Percentiles rank a stretch among this genome's conserved stretches.
Evolutionary conservation across 139 green algal genomes (phyloP).

Genomic region (Chlorokybus atmophyticus): DNA sequence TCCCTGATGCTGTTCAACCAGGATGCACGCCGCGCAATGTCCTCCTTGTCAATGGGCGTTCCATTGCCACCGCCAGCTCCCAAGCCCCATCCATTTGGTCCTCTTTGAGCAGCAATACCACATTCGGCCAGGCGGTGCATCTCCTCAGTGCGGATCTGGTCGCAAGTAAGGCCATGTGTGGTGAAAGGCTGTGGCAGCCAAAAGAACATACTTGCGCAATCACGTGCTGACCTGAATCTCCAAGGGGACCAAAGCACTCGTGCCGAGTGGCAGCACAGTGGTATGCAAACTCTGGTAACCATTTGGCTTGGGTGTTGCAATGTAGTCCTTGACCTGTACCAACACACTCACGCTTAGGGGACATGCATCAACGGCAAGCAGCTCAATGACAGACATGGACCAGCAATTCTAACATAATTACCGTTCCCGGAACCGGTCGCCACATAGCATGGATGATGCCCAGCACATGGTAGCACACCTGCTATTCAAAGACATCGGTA

Average conservation of each 20-base stretch:
- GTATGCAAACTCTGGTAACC: constrained; percentile 71
- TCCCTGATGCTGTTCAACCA: constrained; percentile 61
- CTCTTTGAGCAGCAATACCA: constrained; percentile 42
- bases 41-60: background rate
- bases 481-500: constrained; percentile 2
- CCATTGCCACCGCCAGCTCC: background rate
- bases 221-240: constrained; percentile 20
- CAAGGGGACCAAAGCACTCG: constrained; percentile 18
- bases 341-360: too few species aligned
- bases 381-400: too few species aligned
- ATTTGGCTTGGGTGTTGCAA: constrained; percentile 72
- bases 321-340: constrained; percentile 72
- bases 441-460: constrained; percentile 59
- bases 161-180: background rate
- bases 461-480: constrained; percentile 53
- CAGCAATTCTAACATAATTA: too few species aligned
- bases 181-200: background rate
- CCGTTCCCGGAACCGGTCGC: constrained; percentile 47
- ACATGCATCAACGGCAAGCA: too few species aligned
- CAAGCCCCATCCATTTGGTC: background rate
- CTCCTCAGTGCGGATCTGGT: constrained; percentile 48
- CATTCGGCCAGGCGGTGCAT: constrained; percentile 61
- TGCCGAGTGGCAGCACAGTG: constrained; percentile 41
- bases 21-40: constrained; percentile 5
- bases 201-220: too few species aligned